Evolutionary conservation across 306 rosid genomes (phyloP), one percentile per base, ranked within the genome.

Genomic region (Fagus crenata): DNA sequence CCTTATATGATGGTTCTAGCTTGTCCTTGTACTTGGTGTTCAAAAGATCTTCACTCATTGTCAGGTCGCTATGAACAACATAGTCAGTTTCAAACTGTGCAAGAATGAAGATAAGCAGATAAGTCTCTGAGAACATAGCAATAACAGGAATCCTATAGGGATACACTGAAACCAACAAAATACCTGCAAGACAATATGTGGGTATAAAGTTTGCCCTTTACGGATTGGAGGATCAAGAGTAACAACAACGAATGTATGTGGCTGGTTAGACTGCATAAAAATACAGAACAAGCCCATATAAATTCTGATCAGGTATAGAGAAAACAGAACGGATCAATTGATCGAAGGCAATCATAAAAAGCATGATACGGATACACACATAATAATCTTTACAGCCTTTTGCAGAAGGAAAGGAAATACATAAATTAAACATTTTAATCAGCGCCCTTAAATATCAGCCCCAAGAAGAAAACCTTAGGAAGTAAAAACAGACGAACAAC

Each of bases 121-220:
- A 22, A 78, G 76, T 14, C 40, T 33, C 49, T 55, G 53, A 65
- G 40, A 74, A 49, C 68, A 72, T 40, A 49, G 78, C 53, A 71
- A 72, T 55, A 32, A 13, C 31, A 37, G 63, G 69, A 72, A 72
- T n/a, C 39, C 56, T 17, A 74, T 81, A 77, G 67, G 49, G 79
- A 40, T 65, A 60, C 58, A 82, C 75, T 67, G 74, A 60, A 68
- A 73, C 56, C 74, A 81, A 79, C 15, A 31, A 60, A 32, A 22
- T 88, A 95, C 99, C 99, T 96, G 99, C 93, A 96, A 88, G 59
- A 96, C 99, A 78, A 96, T 93, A 83, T 96, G 99, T 8, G 98
- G 99, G 77, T 96, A 96, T 85, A 92, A 84, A 75, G 99, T 96
- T 83, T 96, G 98, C 43, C 98, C 99, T 80, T 96, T 96, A 74